A percentile compares a stretch with the other conserved stretches of the same genome.
Conservation (phyloP, 2,329 filamentous ascomycete species). For the Fusarium sambucinum region DNA sequence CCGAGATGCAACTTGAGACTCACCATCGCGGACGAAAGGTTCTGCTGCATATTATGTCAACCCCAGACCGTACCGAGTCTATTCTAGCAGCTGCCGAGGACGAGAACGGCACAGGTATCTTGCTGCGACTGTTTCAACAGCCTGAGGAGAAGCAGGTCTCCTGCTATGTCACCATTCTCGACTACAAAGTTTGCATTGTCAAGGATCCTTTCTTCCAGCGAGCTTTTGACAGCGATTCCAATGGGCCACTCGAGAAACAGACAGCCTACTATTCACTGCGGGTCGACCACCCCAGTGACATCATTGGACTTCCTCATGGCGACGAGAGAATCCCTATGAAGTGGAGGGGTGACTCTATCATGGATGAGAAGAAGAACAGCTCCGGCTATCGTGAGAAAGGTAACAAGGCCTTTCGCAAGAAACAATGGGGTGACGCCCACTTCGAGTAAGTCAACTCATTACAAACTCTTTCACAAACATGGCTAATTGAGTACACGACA, state of each 20-base stretch:
- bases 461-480: accelerated
- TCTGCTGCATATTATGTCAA: not conserved
- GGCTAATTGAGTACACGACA: not conserved
- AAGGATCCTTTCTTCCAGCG: conserved; percentile 7
- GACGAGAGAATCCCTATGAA: not conserved
- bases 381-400: not conserved
- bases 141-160: not conserved
- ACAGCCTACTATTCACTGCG: not conserved
- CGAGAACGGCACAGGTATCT: not conserved
- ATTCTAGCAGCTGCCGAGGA: not conserved
- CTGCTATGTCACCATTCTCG: not conserved
- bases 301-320: not conserved
- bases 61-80: not conserved
- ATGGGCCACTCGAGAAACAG: not conserved
- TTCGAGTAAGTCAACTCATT: not conserved
- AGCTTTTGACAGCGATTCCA: not conserved
- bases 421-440: not conserved
- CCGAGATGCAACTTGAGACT: not conserved
- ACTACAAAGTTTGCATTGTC: not conserved
- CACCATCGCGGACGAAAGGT: not conserved
- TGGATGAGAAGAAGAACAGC: not conserved
- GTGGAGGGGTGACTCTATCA: not conserved
- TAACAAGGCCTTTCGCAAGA: not conserved
- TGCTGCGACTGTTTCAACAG: conserved; percentile 3
- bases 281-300: not conserved